Base-by-base conservation (phyloP, 768 basidiomycete species). In the Lyophyllum shimeji region DNA sequence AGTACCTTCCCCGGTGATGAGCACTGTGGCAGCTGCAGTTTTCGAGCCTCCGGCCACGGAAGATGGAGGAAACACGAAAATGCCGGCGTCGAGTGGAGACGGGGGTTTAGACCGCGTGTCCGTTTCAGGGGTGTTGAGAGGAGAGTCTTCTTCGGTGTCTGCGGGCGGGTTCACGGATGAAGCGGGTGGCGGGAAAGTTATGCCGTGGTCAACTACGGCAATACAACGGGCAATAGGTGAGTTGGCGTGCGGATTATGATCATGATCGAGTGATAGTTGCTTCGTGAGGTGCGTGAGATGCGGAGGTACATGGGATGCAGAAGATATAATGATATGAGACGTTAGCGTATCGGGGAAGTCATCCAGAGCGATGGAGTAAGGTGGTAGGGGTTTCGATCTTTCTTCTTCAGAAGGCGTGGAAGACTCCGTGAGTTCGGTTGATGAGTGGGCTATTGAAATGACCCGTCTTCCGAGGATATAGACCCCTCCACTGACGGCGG, bases 401-500 rank as follows among this genome's bases (percentile, higher is more conserved):
- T 25, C 15, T 17, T 46, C 46, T 18, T 49, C 50, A 12, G 46
- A 40, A 12, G 46, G 27, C 15, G 34, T 17, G 15, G 34, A 3
- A 15, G 17, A 25, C 18, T 23, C 33, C 5, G 40, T n/a, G 12
- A 24, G 7, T 4, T 51, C 46, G 1, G 31, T 52, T 18, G 46
- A 52, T 27, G 52, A 42, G 29, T 66, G 55, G 9, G 65, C 53
- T 25, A 76, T 58, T 9, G 69, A 66, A 1, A 59, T 53, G 2
- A 89, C 66, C 1, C 69, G 66, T 44, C 82, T 77, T 23, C 86
- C 86, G 3, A 93, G 78, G 56, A 93, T 85, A 65, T 92, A 93
- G 11, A 86, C 83, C 0, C 76, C 82, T 17, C 90, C 88, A 46
- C 76, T 77, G 29, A 98, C 95, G 2, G 96, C 96, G 13, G 93